phyloP scores from a whole-genome alignment of 805 yeast genomes.

The Suhomyces faveliae region DNA sequence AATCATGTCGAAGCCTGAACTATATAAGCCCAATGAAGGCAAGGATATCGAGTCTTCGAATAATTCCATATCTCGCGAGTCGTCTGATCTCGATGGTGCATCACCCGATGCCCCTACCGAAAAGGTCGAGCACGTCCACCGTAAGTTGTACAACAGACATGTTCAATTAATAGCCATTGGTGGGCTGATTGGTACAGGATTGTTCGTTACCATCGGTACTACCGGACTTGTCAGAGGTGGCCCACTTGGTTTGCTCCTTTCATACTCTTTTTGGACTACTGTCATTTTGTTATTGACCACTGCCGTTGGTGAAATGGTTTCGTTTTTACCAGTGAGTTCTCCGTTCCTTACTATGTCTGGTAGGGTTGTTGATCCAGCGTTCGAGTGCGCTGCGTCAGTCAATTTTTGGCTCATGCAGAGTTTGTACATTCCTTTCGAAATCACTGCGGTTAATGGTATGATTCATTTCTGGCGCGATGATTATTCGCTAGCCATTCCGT shows the following conservation, averaged over 20 bases:
- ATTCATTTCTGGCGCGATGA: conserved; percentile 80
- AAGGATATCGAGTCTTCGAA: conserved; percentile 4
- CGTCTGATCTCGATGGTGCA: background rate
- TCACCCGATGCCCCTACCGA: conserved; percentile 11
- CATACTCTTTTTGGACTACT: conserved; percentile 33
- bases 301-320: conserved; percentile 39
- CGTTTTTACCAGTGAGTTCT: conserved; percentile 34
- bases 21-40: background rate
- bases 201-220: conserved; percentile 36
- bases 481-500: conserved; percentile 67
- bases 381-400: conserved; percentile 22
- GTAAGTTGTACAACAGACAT: conserved; percentile 65
- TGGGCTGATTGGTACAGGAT: conserved; percentile 44
- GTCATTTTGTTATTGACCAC: conserved; percentile 33
- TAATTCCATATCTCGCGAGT: conserved; percentile 3
- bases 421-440: conserved; percentile 73
- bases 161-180: conserved; percentile 77
- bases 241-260: conserved; percentile 33
- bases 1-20: background rate
- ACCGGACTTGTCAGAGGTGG: conserved; percentile 31
- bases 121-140: conserved; percentile 13
- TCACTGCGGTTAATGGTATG: conserved; percentile 75
- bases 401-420: conserved; percentile 45
- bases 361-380: conserved; percentile 37
- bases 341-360: conserved; percentile 40